Base-by-base conservation (phyloP, 768 basidiomycete genomes). In the Auriscalpium vulgare region DNA sequence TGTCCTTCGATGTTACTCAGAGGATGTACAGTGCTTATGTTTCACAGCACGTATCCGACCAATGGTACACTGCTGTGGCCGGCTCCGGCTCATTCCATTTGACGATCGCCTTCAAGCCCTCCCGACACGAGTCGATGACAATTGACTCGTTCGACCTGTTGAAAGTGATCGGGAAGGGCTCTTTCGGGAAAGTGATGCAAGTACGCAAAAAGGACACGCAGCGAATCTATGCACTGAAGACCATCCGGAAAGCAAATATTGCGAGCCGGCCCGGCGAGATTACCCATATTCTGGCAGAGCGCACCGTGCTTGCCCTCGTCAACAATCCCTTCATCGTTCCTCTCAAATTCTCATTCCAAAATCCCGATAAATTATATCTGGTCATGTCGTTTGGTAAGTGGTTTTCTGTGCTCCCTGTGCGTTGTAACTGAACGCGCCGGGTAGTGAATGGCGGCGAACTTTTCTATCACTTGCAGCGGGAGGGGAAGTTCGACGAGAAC, bases 311-410 rank as follows among this genome's bases (percentile, higher is more conserved):
- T 48, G 95, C 95, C 0, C 79, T 97, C 54, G 97, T 99, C 58
- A 97, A 97, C 74, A 97, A 94, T 66, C 95, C 95, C 0, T 99
- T 99, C 75, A 97, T 99, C 70, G 97, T 97, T 0, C 97, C 95
- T 17, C 84, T 99, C 70, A 98, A 99, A 68, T 97, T 99, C 72
- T 95, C 93, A 5, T 99, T 98, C 81, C 95, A 99, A 74, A 94
- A 87, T 58, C 90, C 90, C 1, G 95, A 98, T 69, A 99, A 99
- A 70, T 76, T 99, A 7, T 99, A 99, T 69, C 75, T 99, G 54
- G 92, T 97, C 38, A 90, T 99, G 86, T 95, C 95, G 21, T 98
- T 97, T 65, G 87, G 89, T 88, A 50, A 56, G 85, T 72, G 8
- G 29, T 5, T 29, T 29, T 7, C 29, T 7, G 29, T 29, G 4